Evolutionary conservation across 345 rosid species (phyloP).

Genomic region (Abelmoschus esculentus): DNA sequence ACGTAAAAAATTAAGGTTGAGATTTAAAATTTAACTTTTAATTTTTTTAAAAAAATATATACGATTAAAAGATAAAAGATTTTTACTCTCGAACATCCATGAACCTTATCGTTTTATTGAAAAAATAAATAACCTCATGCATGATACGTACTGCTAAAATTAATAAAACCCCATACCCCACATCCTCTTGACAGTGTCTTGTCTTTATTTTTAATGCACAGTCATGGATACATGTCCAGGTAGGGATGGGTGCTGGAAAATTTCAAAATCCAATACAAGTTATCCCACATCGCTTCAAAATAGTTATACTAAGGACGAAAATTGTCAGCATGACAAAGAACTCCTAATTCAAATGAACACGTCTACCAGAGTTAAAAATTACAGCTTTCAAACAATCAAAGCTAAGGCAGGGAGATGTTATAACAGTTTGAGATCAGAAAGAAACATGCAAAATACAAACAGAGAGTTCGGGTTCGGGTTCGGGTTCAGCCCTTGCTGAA

Average conservation of each 20-base stretch:
- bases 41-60: too few species aligned
- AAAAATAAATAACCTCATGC: background rate
- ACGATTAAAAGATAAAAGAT: too few species aligned
- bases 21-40: too few species aligned
- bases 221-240: too few species aligned
- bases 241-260: too few species aligned
- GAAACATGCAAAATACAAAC: slow-evolving; percentile 16
- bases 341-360: background rate
- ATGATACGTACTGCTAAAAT: too few species aligned
- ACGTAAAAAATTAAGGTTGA: too few species aligned
- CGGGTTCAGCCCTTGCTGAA: slow-evolving; percentile 72
- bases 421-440: slow-evolving; percentile 12
- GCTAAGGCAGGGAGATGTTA: slow-evolving; percentile 20
- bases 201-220: too few species aligned
- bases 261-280: too few species aligned
- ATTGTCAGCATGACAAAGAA: background rate
- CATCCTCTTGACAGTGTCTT: too few species aligned
- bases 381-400: slow-evolving; percentile 1
- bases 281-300: too few species aligned
- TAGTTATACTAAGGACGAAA: background rate
- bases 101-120: slow-evolving; percentile 4
- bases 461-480: slow-evolving; percentile 14
- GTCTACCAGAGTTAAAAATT: slow-evolving; percentile 2
- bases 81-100: background rate
- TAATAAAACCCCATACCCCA: too few species aligned